Conservation (phyloP, 2,329 filamentous ascomycete genomes). For the Plectosphaerella sp. region DNA sequence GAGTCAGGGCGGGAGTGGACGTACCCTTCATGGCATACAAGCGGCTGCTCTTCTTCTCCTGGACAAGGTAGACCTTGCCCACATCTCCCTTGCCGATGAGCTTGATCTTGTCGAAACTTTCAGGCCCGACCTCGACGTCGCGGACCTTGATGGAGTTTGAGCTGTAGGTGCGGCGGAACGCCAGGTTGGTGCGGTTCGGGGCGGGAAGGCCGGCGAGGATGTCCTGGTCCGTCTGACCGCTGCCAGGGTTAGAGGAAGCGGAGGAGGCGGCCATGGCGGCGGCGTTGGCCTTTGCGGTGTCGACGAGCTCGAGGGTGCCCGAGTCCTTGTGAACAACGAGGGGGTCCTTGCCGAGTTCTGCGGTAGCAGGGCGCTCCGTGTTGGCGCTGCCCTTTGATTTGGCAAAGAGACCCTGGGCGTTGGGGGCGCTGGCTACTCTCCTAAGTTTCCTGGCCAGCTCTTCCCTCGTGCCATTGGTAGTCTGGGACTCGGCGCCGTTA, state of each 20-base stretch:
- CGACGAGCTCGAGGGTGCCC: constrained; percentile 40
- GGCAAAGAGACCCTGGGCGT: constrained; percentile 86
- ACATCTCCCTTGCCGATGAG: constrained; percentile 98
- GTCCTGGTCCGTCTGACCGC: constrained; percentile 35
- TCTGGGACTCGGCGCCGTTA: constrained; percentile 59
- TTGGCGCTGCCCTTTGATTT: constrained; percentile 43
- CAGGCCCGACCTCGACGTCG: constrained; percentile 90
- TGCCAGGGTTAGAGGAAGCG: constrained; percentile 22
- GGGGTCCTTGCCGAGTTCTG: constrained; percentile 81
- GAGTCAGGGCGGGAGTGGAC: constrained; percentile 15
- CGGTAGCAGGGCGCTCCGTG: constrained; percentile 72
- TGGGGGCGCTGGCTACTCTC: constrained; percentile 92
- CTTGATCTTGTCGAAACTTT: constrained; percentile 99
- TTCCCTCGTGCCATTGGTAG: constrained; percentile 79
- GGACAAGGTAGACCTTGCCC: constrained; percentile 94
- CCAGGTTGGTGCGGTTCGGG: constrained; percentile 62
- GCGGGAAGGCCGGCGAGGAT: constrained; percentile 58
- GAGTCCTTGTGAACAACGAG: constrained; percentile 54
- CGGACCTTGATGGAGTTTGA: constrained; percentile 99
- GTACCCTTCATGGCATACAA: constrained; percentile 98
- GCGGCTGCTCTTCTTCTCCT: constrained; percentile 94
- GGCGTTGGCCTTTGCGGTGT: constrained; percentile 32
- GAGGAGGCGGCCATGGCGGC: constrained; percentile 18
- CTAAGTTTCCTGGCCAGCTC: constrained; percentile 89
- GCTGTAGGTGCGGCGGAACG: constrained; percentile 93